Base-by-base conservation (phyloP, 2,329 filamentous ascomycete genomes). In the Dactylellina leptospora region DNA sequence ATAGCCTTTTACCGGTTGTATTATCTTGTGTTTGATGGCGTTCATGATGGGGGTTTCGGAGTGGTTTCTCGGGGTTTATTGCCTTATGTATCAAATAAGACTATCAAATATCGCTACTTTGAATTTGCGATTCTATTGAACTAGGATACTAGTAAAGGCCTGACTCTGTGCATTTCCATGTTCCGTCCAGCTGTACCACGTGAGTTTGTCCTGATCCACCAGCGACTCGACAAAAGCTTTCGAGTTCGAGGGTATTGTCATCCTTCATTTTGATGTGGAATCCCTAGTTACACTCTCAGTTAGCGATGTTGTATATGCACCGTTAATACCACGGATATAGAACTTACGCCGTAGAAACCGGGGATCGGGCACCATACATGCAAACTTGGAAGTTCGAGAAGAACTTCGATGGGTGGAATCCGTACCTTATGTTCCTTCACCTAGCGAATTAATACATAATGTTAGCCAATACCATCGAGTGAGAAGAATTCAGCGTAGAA, bases 291-390 rank as follows among this genome's bases (percentile, higher is more conserved):
- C 5, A 18, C 30, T 30, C n/a, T n/a, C 44, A 38, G 18, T 48
- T 36, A 36, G 55, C n/a, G 4, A 40, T 40, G 10, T 40, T 40
- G 10, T 10, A 33, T 28, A 27, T n/a, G n/a, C n/a, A n/a, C n/a
- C n/a, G n/a, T n/a, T 20, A 27, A 30, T 42, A 42, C 13, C 6
- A 28, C 18, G 10, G 9, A n/a, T 13, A 22, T 40, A 22, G n/a
- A n/a, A n/a, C 58, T 38, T 48, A 69, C 63, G 8, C 66, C 66
- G 16, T 71, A 71, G 38, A 71, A 71, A 0, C 66, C 66, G 9
- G 66, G 66, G 44, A 71, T 63, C 2, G 66, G 66, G 20, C 33
- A 63, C 66, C 58, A 71, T n/a, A 71, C 16, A 38, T 53, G 51
- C 22, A 53, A 16, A 13, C 13, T 54, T 4, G 50, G 58, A 2